A percentile compares a stretch with the other conserved stretches of the same genome.
Conservation (phyloP, 2,329 filamentous ascomycete species). For the Zasmidium cellare region DNA sequence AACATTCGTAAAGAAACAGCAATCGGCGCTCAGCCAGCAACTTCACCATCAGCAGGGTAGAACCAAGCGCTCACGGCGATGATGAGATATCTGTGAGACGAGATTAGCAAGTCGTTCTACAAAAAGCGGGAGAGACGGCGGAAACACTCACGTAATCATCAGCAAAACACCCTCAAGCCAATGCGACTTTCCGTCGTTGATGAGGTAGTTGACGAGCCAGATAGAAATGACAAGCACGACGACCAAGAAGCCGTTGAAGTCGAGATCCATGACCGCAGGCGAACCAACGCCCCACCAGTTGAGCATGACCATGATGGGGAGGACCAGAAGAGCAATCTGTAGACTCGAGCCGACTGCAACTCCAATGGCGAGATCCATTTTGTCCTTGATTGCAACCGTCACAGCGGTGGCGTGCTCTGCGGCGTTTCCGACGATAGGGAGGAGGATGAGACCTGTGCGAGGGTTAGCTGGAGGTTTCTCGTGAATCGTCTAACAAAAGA, state of each 20-base stretch:
- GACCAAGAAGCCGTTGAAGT: slow-evolving; percentile 87
- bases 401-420: slow-evolving; percentile 66
- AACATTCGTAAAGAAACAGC: not conserved
- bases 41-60: slow-evolving; percentile 31
- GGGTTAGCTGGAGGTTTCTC: not conserved
- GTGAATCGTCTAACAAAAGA: not conserved
- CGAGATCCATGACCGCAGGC: slow-evolving; percentile 64
- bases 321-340: slow-evolving; percentile 64
- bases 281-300: slow-evolving; percentile 58
- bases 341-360: slow-evolving; percentile 66
- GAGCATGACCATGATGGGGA: slow-evolving; percentile 61
- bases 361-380: slow-evolving; percentile 68
- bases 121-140: not conserved
- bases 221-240: slow-evolving; percentile 59
- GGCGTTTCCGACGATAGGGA: slow-evolving; percentile 67
- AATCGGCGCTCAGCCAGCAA: slow-evolving; percentile 15
- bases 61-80: slow-evolving; percentile 62
- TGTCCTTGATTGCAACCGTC: slow-evolving; percentile 63
- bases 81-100: slow-evolving; percentile 51
- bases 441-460: slow-evolving; percentile 52
- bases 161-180: slow-evolving; percentile 63
- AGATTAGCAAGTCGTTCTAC: not conserved
- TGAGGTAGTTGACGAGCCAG: slow-evolving; percentile 63
- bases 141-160: slow-evolving; percentile 16
- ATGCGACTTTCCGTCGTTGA: slow-evolving; percentile 49